phyloP scores from a whole-genome alignment of 2,329 filamentous ascomycete species.

The Fusarium siculi region DNA sequence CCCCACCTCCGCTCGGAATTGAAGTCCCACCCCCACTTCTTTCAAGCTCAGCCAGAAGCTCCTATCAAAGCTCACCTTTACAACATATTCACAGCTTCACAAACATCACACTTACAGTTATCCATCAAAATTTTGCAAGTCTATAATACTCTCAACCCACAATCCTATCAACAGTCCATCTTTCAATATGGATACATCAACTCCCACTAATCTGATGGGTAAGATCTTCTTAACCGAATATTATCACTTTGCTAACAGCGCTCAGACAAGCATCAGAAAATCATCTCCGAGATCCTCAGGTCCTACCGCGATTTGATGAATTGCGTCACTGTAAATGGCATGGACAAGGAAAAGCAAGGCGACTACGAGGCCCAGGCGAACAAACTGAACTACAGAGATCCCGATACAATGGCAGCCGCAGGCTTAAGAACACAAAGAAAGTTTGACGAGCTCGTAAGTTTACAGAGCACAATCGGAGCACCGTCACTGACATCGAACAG shows the following conservation, averaged over 20 bases:
- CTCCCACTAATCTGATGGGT: constrained; percentile 53
- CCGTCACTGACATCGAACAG: constrained; percentile 29
- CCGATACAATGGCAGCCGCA: constrained; percentile 55
- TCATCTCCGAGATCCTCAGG: constrained; percentile 57
- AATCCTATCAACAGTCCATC: accelerated
- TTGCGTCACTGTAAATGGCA: constrained; percentile 56
- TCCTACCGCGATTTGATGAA: constrained; percentile 56
- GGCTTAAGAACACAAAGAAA: constrained; percentile 59
- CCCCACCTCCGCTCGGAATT: constrained; percentile 30
- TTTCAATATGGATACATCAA: constrained; percentile 48
- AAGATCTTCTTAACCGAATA: constrained; percentile 2
- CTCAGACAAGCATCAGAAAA: constrained; percentile 57
- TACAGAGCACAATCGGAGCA: too few relatives aligned
- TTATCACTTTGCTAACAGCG: not conserved
- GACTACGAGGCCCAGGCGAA: constrained; percentile 52
- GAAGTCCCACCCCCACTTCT: constrained; percentile 36
- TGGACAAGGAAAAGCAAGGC: constrained; percentile 51
- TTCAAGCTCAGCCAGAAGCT: constrained; percentile 21
- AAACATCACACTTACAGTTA: not conserved
- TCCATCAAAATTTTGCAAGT: not conserved
- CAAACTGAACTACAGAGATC: constrained; percentile 53
- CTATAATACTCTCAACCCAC: not conserved
- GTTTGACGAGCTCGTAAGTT: constrained; percentile 55
- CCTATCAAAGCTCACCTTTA: constrained; percentile 18
- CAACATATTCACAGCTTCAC: constrained; percentile 6